Base-by-base conservation (phyloP, 768 basidiomycete genomes). In the Albatrellus ellisii region DNA sequence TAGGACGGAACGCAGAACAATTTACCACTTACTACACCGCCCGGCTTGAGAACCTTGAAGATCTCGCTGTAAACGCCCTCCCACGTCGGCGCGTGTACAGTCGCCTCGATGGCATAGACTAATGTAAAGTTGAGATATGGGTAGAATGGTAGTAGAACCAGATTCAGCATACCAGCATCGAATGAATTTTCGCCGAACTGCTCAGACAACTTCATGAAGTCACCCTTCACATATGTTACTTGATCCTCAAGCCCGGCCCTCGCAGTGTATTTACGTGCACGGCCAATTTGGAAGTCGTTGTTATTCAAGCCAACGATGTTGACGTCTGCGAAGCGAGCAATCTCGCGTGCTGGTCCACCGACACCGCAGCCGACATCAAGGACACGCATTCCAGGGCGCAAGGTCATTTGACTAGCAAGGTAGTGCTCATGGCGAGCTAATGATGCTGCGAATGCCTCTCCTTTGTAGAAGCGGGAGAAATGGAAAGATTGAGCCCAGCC, bases 311-410 rank as follows among this genome's bases (percentile, higher is more conserved):
- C 92, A 49, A 85, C 66, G 48, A 97, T 79, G 42, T 77, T 65
- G 26, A 73, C 81, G 56, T 95, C 92, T 6, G 86, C 66, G 65
- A 98, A 99, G 34, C 73, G 75, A 4, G 90, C 86, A 54, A 99
- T 99, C 60, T 91, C 87, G 36, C 94, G 76, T 7, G 95, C 95
- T 18, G 95, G 95, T 0, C 95, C 95, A 36, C 95, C 95, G 41
- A 99, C 83, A 58, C 95, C 95, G 60, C 95, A 98, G 3, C 95
- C 95, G 45, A 99, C 92, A 56, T 99, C 95, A 46, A 99, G 80
- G 31, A 99, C 92, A 26, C 81, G 77, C 91, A 95, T 95, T 32
- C 90, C 88, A 0, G 90, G 76, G 39, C 75, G 75, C 46, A 99
- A 66, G 36, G 62, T 59, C 81, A 97, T 90, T 56, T 87, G 74